These are phyloP conservation scores for Leishmania guyanensis DNA, from an alignment of 208 protist genomes.

Conservation along the genomic window DNA sequence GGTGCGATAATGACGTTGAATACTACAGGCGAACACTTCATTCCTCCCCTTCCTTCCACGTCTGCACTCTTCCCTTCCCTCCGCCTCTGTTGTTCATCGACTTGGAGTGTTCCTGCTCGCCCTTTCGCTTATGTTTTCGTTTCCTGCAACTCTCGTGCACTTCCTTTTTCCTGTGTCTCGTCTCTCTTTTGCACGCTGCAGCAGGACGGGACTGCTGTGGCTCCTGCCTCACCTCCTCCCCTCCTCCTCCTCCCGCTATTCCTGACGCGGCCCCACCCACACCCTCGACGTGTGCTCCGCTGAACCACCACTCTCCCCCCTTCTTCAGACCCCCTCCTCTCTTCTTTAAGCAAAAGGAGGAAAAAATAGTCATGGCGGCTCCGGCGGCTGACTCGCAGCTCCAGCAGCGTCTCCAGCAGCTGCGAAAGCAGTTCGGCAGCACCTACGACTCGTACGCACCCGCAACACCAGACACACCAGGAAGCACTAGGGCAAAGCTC, in stretches of 20 bases:
- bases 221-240: background rate
- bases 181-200: background rate
- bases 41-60: background rate
- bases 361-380: background rate
- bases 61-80: background rate
- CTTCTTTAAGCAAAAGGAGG: background rate
- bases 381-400: background rate
- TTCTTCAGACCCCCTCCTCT: background rate
- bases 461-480: background rate
- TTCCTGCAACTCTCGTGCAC: background rate
- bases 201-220: background rate
- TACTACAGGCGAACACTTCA: background rate
- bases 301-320: background rate
- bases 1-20: background rate
- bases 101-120: background rate
- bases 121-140: too few species aligned
- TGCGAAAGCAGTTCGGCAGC: slow-evolving; percentile 18
- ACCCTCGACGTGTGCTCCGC: background rate
- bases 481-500: background rate
- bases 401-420: slow-evolving; percentile 19
- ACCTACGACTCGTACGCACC: slow-evolving; percentile 16
- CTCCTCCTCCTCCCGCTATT: background rate
- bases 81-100: background rate
- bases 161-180: background rate
- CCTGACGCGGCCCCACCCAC: background rate